Conservation (phyloP, 2,329 filamentous ascomycete species). For the Macrophomina pseudophaseolina region DNA sequence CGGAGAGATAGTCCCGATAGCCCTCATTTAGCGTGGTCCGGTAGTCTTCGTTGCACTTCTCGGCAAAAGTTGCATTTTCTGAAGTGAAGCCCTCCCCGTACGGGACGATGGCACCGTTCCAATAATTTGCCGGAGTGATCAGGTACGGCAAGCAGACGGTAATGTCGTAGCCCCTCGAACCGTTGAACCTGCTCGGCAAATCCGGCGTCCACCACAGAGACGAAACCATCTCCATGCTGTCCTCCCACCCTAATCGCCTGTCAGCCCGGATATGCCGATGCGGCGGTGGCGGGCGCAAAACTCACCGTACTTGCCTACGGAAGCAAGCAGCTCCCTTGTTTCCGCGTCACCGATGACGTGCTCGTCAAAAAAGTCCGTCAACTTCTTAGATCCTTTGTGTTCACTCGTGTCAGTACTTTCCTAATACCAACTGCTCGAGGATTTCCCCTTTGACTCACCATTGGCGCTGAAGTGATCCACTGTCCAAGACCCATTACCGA, state of each 20-base stretch:
- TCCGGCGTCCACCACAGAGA: slow-evolving; percentile 35
- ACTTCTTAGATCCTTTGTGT: slow-evolving; percentile 1
- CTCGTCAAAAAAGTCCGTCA: slow-evolving; percentile 42
- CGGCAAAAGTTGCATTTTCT: slow-evolving; percentile 26
- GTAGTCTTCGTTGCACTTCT: slow-evolving; percentile 37
- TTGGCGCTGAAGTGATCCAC: slow-evolving; percentile 41
- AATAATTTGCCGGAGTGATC: slow-evolving; percentile 30
- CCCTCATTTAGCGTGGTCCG: slow-evolving; percentile 36
- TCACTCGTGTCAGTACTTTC: not conserved
- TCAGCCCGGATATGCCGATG: not conserved
- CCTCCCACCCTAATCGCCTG: slow-evolving; percentile 37
- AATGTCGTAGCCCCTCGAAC: slow-evolving; percentile 36
- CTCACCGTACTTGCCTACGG: slow-evolving; percentile 39
- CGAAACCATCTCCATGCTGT: slow-evolving; percentile 39
- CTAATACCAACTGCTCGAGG: not conserved
- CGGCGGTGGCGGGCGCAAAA: not conserved
- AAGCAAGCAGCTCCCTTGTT: slow-evolving; percentile 26
- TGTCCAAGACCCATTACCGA: slow-evolving; percentile 42
- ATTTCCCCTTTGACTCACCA: slow-evolving; percentile 32
- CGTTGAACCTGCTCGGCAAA: slow-evolving; percentile 34
- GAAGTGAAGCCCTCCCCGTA: slow-evolving; percentile 29
- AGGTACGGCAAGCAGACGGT: slow-evolving; percentile 40
- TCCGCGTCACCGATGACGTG: slow-evolving; percentile 35
- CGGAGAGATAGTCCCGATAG: slow-evolving; percentile 38
- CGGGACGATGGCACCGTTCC: slow-evolving; percentile 22